Evolutionary conservation across 2,329 filamentous ascomycete genomes (phyloP).

Genomic region (Akanthomyces muscarius): DNA sequence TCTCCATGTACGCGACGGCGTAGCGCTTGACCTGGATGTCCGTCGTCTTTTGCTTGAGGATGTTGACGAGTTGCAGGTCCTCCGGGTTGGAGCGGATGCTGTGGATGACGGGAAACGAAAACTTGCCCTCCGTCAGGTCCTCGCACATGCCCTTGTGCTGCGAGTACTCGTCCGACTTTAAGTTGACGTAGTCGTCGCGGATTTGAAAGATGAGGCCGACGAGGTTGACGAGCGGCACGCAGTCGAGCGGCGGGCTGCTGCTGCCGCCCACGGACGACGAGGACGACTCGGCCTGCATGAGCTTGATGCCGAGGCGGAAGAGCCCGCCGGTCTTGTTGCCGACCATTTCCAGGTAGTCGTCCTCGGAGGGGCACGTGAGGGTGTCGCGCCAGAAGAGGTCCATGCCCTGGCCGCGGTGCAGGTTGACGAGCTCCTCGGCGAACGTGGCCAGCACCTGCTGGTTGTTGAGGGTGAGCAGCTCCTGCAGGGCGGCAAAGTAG

Average conservation of each 20-base stretch:
- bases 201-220: conserved; percentile 88
- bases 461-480: conserved; percentile 68
- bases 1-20: conserved; percentile 86
- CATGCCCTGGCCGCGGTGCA: conserved; percentile 86
- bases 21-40: conserved; percentile 89
- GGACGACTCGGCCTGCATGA: conserved; percentile 74
- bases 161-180: conserved; percentile 69
- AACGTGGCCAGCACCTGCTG: conserved; percentile 66
- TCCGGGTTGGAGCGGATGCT: conserved; percentile 73
- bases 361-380: conserved; percentile 76
- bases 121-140: conserved; percentile 95
- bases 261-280: conserved; percentile 12
- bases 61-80: conserved; percentile 82
- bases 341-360: conserved; percentile 93
- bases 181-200: conserved; percentile 89
- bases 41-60: conserved; percentile 82
- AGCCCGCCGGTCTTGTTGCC: conserved; percentile 86
- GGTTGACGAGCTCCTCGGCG: conserved; percentile 76
- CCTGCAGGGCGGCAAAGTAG: conserved; percentile 75
- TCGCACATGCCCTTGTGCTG: conserved; percentile 92
- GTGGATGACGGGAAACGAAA: conserved; percentile 93
- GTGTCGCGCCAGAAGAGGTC: conserved; percentile 88
- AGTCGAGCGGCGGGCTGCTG: conserved; percentile 50
- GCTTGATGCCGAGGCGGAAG: conserved; percentile 77
- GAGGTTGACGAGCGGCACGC: conserved; percentile 78